A percentile compares a stretch with the other conserved stretches of the same genome.
Conservation (phyloP, 2,329 filamentous ascomycete species). For the Coniochaeta sp. region DNA sequence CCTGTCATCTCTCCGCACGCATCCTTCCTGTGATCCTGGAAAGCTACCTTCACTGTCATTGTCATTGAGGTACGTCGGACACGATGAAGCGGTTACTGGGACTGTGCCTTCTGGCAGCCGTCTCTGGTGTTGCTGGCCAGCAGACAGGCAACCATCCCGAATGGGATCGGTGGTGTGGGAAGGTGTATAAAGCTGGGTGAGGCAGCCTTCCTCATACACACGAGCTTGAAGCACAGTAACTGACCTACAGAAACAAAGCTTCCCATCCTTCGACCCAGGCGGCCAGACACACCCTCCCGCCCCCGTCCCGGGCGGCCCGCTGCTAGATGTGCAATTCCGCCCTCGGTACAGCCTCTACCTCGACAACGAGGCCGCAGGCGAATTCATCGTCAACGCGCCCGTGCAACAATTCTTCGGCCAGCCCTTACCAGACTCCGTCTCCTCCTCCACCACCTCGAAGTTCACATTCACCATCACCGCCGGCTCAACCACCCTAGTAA, state of each 20-base stretch:
- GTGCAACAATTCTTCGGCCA: slow-evolving; percentile 33
- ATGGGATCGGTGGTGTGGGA: slow-evolving; percentile 40
- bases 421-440: too few species aligned
- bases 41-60: not conserved
- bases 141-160: slow-evolving; percentile 33
- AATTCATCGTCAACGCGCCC: slow-evolving; percentile 35
- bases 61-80: not conserved
- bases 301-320: slow-evolving; percentile 20
- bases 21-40: not conserved
- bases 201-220: not conserved
- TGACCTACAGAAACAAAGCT: slow-evolving; percentile 14
- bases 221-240: not conserved
- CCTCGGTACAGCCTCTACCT: slow-evolving; percentile 41
- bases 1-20: not conserved
- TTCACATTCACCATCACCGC: slow-evolving; percentile 31
- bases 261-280: slow-evolving; percentile 36
- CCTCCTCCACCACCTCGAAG: slow-evolving; percentile 16
- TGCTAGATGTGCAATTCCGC: slow-evolving; percentile 35
- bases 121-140: slow-evolving; percentile 10
- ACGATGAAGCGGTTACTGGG: not conserved
- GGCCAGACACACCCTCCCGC: slow-evolving; percentile 32
- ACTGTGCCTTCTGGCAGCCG: not conserved
- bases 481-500: slow-evolving; percentile 17
- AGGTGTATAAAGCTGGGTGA: slow-evolving; percentile 35
- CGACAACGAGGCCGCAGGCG: slow-evolving; percentile 28